A percentile compares a stretch with the other conserved stretches of the same genome.
phyloP scores from a whole-genome alignment of 2,329 filamentous ascomycete species.

The Nothopassalora personata region DNA sequence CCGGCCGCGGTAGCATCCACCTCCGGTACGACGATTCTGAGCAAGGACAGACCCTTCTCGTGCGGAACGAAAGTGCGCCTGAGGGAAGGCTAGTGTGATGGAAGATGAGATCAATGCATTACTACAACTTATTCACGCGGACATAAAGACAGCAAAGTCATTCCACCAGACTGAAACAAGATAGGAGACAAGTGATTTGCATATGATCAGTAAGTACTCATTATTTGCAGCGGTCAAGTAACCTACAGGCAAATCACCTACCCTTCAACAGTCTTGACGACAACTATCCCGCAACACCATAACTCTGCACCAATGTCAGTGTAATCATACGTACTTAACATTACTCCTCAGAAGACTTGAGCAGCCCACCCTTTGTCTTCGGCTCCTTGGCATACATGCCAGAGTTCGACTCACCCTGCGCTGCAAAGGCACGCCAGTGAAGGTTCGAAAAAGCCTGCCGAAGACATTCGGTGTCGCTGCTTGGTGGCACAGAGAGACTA shows the following conservation, averaged over 20 bases:
- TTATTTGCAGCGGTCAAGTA: background rate
- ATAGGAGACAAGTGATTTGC: background rate
- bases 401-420: background rate
- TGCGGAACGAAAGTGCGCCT: conserved; percentile 2
- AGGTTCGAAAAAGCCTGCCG: background rate
- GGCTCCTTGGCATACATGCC: background rate
- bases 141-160: no score
- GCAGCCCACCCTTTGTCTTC: background rate
- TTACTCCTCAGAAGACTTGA: background rate
- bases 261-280: background rate
- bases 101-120: background rate
- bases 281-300: background rate
- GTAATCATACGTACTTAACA: background rate
- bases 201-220: background rate
- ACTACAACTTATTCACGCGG: background rate
- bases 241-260: background rate
- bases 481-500: background rate
- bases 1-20: conserved; percentile 15
- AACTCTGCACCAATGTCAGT: background rate
- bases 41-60: conserved; percentile 12
- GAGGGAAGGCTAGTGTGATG: conserved; percentile 4
- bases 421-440: background rate
- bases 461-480: background rate
- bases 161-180: no score
- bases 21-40: conserved; percentile 11